Conservation (phyloP, 2,329 filamentous ascomycete species). For the Calonectria naviculata region DNA sequence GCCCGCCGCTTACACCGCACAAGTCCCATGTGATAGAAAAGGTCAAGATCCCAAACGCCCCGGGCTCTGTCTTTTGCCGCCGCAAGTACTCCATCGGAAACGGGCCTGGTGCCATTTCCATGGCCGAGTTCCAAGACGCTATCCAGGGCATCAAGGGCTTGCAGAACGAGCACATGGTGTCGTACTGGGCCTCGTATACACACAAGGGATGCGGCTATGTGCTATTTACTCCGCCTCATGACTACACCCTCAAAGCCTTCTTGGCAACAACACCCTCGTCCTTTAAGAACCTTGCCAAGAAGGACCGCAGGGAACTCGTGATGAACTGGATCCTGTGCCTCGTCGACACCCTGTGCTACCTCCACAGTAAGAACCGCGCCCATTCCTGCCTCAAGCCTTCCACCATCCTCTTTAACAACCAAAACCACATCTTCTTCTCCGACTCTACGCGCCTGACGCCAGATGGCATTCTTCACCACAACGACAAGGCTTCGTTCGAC, state of each 20-base stretch:
- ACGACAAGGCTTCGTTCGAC: conserved; percentile 65
- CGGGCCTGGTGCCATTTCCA: conserved; percentile 54
- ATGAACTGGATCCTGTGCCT: conserved; percentile 83
- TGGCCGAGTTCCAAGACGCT: conserved; percentile 69
- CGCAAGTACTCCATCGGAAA: conserved; percentile 65
- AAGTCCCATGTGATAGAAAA: conserved; percentile 60
- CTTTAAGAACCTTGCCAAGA: conserved; percentile 71
- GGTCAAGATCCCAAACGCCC: conserved; percentile 71
- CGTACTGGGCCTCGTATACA: conserved; percentile 77
- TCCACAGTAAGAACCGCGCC: conserved; percentile 72
- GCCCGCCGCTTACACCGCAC: conserved; percentile 55
- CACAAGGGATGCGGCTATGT: conserved; percentile 72
- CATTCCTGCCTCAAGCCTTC: conserved; percentile 79
- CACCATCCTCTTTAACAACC: conserved; percentile 73
- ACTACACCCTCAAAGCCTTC: conserved; percentile 75
- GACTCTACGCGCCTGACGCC: conserved; percentile 66
- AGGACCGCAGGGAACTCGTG: conserved; percentile 67
- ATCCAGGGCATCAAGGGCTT: conserved; percentile 68
- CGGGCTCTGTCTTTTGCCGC: conserved; percentile 67
- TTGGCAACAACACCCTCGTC: conserved; percentile 71
- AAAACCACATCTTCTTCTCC: conserved; percentile 75
- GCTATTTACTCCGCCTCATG: conserved; percentile 73
- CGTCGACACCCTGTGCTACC: conserved; percentile 72
- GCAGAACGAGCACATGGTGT: conserved; percentile 76
- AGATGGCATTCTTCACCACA: conserved; percentile 53